A percentile compares a stretch with the other conserved stretches of the same genome.
These are phyloP conservation scores for Phellinidium pouzarii DNA, from an alignment of 1,284 basidiomycete genomes.

Conservation along the genomic window DNA sequence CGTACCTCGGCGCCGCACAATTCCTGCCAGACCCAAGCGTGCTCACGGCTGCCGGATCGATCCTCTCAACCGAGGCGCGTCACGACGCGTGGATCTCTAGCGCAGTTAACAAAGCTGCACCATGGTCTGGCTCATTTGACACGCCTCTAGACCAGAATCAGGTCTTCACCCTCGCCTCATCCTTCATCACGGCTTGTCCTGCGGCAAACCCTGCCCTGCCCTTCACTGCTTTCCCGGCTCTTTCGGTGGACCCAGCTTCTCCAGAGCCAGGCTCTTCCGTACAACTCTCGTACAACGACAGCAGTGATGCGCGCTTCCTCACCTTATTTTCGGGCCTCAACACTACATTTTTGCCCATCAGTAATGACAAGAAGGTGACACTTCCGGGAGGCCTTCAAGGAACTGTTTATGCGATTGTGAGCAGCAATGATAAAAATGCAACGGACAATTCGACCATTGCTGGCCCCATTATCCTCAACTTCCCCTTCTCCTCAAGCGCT, in stretches of 20 bases:
- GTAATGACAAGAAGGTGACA: constrained; percentile 22
- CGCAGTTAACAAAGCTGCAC: no score
- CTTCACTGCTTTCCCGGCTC: constrained; percentile 35
- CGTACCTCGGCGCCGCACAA: constrained; percentile 49
- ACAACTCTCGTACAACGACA: constrained; percentile 23
- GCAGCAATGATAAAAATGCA: constrained; percentile 26
- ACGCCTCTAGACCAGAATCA: constrained; percentile 45
- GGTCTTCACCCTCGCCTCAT: constrained; percentile 35
- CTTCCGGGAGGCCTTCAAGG: constrained; percentile 29
- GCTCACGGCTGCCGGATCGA: constrained; percentile 33
- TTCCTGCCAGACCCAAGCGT: constrained; percentile 35
- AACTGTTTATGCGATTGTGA: constrained; percentile 32
- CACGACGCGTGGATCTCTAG: no score
- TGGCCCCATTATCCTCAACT: constrained; percentile 37
- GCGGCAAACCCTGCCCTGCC: constrained; percentile 35
- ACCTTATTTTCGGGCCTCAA: constrained; percentile 32
- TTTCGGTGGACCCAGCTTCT: constrained; percentile 21
- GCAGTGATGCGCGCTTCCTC: constrained; percentile 23
- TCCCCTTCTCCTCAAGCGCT: no score
- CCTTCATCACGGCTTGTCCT: constrained; percentile 45
- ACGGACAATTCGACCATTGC: constrained; percentile 38
- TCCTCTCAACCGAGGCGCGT: constrained; percentile 27
- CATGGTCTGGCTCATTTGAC: no score
- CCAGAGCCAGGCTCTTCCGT: constrained; percentile 19
- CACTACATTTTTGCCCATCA: constrained; percentile 26